Evolutionary conservation across 805 yeast genomes (phyloP).

Genomic region (Metschnikowia hibisci): DNA sequence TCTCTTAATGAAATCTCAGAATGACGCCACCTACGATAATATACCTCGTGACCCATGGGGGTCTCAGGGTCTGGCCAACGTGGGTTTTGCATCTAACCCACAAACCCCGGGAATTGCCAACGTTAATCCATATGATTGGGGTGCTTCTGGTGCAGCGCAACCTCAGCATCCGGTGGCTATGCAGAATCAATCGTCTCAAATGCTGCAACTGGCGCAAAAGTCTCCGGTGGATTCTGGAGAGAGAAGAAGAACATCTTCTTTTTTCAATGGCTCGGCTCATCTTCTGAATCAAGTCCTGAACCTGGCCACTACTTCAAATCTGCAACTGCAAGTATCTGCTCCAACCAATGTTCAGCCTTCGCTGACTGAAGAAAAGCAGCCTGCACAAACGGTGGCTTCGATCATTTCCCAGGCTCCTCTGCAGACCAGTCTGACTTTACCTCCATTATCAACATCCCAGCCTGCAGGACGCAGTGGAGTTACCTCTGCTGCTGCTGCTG

Average conservation of each 20-base stretch:
- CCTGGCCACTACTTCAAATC: slow-evolving; percentile 2
- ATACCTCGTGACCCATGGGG: slow-evolving; percentile 47
- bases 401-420: slow-evolving; percentile 16
- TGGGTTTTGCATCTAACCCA: slow-evolving; percentile 29
- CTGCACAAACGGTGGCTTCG: slow-evolving; percentile 16
- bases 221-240: slow-evolving; percentile 19
- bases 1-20: slow-evolving; percentile 43
- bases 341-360: slow-evolving; percentile 5
- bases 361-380: slow-evolving; percentile 1
- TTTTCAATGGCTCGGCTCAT: slow-evolving; percentile 37
- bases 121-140: slow-evolving; percentile 17
- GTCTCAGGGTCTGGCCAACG: slow-evolving; percentile 11
- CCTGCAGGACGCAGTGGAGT: slow-evolving; percentile 10
- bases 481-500: slow-evolving; percentile 11
- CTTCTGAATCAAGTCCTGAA: slow-evolving; percentile 2
- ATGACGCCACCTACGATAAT: slow-evolving; percentile 44
- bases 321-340: slow-evolving; percentile 6
- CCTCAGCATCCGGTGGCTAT: slow-evolving; percentile 14
- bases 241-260: slow-evolving; percentile 51
- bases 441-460: slow-evolving; percentile 8
- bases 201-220: slow-evolving; percentile 1
- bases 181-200: slow-evolving; percentile 4
- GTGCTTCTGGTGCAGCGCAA: slow-evolving; percentile 7
- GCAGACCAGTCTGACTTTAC: slow-evolving; percentile 6
- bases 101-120: slow-evolving; percentile 35